Evolutionary conservation across 352 stramenopile species (phyloP).

Genomic region (Globisporangium canariense): DNA sequence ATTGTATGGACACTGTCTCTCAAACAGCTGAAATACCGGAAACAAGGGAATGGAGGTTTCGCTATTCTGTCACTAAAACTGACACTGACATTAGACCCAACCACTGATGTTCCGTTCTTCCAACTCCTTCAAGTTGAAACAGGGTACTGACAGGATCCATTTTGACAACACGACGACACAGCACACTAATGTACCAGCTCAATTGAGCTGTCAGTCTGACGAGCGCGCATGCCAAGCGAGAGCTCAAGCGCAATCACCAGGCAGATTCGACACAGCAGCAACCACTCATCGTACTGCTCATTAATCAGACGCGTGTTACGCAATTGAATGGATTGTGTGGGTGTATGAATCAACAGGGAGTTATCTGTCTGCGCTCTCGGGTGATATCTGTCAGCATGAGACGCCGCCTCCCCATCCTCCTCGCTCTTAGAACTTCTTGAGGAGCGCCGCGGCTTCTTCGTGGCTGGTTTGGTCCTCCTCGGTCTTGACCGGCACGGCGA

Average conservation of each 20-base stretch:
- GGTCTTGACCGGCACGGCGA: conserved; percentile 45
- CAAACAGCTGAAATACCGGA: no score
- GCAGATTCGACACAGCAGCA: neutral
- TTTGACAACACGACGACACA: neutral
- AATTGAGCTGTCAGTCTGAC: neutral
- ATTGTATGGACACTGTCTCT: no score
- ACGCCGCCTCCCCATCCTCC: neutral
- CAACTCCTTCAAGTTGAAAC: neutral
- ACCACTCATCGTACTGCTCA: neutral
- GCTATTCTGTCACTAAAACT: no score
- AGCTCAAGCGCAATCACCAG: conserved; percentile 3
- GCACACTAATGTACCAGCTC: neutral
- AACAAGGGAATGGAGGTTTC: no score
- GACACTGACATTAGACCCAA: neutral
- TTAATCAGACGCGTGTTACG: neutral
- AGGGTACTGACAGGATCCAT: neutral
- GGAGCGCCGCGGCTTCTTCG: conserved; percentile 60
- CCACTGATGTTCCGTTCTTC: neutral
- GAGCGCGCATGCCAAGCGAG: neutral
- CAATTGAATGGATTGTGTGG: neutral
- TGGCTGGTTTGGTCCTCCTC: conserved; percentile 75
- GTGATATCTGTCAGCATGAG: neutral
- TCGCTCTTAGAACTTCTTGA: conserved; percentile 46
- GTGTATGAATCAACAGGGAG: neutral
- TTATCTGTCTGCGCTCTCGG: no score